These are phyloP conservation scores for Cystobasidium sp. DNA, from an alignment of 1,284 basidiomycete species.

Conservation along the genomic window DNA sequence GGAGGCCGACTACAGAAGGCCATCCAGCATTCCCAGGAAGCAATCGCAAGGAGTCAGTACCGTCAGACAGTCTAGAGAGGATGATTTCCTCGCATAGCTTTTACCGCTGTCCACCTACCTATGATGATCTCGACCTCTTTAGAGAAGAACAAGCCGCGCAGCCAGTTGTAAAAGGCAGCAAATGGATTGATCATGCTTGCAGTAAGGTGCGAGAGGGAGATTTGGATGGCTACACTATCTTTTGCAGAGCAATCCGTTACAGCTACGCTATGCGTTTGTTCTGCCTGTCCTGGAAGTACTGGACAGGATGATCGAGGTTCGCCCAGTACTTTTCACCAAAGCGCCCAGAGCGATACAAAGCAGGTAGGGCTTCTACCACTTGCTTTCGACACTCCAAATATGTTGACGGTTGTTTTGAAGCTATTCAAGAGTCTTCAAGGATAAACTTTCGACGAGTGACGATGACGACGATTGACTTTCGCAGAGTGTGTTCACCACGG, in stretches of 20 bases:
- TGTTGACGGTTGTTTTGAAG: too few species aligned
- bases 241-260: background rate
- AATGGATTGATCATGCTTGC: constrained; percentile 68
- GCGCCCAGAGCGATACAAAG: too few species aligned
- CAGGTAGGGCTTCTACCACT: too few species aligned
- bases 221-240: background rate
- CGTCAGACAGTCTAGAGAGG: too few species aligned
- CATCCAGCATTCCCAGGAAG: background rate
- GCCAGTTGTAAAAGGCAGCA: constrained; percentile 66
- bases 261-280: background rate
- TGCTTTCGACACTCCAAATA: too few species aligned
- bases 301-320: too few species aligned
- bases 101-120: background rate
- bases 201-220: background rate
- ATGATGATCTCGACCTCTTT: constrained; percentile 84
- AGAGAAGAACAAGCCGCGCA: constrained; percentile 73
- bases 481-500: too few species aligned
- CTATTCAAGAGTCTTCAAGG: too few species aligned
- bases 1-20: constrained; percentile 75
- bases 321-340: too few species aligned
- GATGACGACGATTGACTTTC: too few species aligned
- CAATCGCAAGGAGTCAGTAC: background rate
- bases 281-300: too few species aligned
- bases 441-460: too few species aligned
- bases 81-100: background rate